These are phyloP conservation scores for Trichophyton schoenleinii DNA, from an alignment of 2,329 filamentous ascomycete species.

Conservation along the genomic window DNA sequence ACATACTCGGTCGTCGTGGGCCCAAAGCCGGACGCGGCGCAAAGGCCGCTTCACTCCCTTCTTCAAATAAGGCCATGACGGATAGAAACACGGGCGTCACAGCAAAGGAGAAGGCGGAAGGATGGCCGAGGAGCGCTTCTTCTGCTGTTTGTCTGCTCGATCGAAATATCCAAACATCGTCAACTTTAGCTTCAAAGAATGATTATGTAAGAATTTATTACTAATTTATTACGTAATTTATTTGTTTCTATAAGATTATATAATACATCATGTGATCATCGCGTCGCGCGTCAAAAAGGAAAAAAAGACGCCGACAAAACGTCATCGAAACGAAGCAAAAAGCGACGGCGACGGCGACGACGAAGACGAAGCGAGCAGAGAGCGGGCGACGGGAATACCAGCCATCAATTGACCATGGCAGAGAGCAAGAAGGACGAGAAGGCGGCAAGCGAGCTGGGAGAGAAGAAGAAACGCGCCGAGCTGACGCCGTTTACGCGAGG, in stretches of 20 bases:
- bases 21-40: slow-evolving; percentile 17
- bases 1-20: slow-evolving; percentile 30
- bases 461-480: background rate
- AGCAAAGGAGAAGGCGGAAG: background rate
- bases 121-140: background rate
- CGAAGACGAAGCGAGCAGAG: background rate
- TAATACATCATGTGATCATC: background rate
- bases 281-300: background rate
- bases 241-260: too few relatives aligned
- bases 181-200: background rate
- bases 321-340: background rate
- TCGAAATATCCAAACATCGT: background rate
- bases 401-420: background rate
- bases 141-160: background rate
- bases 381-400: background rate
- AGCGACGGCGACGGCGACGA: too few relatives aligned
- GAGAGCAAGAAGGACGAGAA: background rate
- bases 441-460: background rate
- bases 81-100: background rate
- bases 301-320: background rate
- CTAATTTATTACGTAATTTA: too few relatives aligned
- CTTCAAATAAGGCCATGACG: slow-evolving; percentile 30
- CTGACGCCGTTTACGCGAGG: background rate
- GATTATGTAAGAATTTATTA: background rate
- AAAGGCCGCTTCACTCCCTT: slow-evolving; percentile 24